Conservation (phyloP, 2,329 filamentous ascomycete genomes). For the Emergomyces orientalis region DNA sequence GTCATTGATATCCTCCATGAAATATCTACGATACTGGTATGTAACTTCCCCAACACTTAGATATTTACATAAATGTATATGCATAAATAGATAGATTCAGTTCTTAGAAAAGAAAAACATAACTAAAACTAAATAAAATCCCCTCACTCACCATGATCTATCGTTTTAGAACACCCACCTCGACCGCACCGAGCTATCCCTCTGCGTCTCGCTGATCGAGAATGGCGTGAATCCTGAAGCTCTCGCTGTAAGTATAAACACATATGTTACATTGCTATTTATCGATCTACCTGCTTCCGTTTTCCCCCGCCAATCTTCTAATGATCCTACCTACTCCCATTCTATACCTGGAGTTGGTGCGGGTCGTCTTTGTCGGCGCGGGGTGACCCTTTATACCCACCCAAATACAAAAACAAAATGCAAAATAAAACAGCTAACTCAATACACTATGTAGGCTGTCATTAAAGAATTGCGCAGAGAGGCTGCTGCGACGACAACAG, state of each 20-base stretch:
- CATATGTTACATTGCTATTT: background rate
- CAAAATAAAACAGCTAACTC: background rate
- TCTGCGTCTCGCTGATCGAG: conserved; percentile 94
- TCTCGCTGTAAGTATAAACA: conserved; percentile 58
- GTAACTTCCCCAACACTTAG: conserved; percentile 4
- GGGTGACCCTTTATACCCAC: background rate
- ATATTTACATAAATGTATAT: background rate
- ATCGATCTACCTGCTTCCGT: background rate
- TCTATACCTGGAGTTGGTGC: too few relatives aligned
- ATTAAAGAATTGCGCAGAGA: conserved; percentile 40
- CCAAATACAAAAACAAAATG: background rate
- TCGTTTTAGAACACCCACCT: conserved; percentile 73
- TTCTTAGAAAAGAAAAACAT: background rate
- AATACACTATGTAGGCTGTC: conserved; percentile 28
- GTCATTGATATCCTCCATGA: conserved; percentile 45
- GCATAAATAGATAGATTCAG: background rate
- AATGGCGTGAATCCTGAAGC: conserved; percentile 96
- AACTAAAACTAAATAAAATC: background rate
- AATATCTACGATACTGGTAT: conserved; percentile 40
- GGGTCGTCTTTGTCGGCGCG: too few relatives aligned
- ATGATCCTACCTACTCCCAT: too few relatives aligned
- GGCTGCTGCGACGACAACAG: conserved; percentile 18
- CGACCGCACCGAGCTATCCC: conserved; percentile 79
- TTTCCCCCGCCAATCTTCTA: background rate
- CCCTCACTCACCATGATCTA: background rate